Conservation (phyloP, 2,329 filamentous ascomycete genomes). For the Hypoxylon sp. region DNA sequence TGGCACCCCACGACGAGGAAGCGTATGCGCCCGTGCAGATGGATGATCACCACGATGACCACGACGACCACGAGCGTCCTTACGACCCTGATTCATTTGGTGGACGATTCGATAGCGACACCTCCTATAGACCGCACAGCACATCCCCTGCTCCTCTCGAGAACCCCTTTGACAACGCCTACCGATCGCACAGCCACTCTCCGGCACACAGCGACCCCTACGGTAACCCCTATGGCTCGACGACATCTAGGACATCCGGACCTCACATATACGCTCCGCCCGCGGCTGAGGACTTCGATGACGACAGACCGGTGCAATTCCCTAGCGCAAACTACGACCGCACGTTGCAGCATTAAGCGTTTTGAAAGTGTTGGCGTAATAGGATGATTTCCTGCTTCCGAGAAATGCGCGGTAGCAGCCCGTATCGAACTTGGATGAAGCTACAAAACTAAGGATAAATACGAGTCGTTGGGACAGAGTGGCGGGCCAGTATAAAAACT, state of each 20-base stretch:
- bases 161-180: conserved; percentile 62
- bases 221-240: conserved; percentile 50
- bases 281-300: conserved; percentile 62
- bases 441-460: conserved; percentile 14
- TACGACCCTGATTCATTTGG: conserved; percentile 55
- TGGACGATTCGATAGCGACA: conserved; percentile 65
- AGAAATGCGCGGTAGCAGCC: conserved; percentile 17
- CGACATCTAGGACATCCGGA: conserved; percentile 39
- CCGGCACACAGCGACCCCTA: conserved; percentile 51
- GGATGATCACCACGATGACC: conserved; percentile 66
- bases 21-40: conserved; percentile 73
- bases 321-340: conserved; percentile 71
- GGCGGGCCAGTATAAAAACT: conserved; percentile 37
- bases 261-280: conserved; percentile 58
- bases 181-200: conserved; percentile 57
- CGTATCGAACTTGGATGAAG: conserved; percentile 3
- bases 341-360: conserved; percentile 57
- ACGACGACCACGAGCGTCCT: conserved; percentile 53
- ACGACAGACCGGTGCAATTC: conserved; percentile 66
- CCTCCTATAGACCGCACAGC: conserved; percentile 62
- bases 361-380: conserved; percentile 21
- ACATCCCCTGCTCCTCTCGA: conserved; percentile 51
- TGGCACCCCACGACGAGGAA: conserved; percentile 76
- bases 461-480: conserved; percentile 27
- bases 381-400: conserved; percentile 29